phyloP scores from a whole-genome alignment of 2,329 filamentous ascomycete species.

The Arthroderma sp. region DNA sequence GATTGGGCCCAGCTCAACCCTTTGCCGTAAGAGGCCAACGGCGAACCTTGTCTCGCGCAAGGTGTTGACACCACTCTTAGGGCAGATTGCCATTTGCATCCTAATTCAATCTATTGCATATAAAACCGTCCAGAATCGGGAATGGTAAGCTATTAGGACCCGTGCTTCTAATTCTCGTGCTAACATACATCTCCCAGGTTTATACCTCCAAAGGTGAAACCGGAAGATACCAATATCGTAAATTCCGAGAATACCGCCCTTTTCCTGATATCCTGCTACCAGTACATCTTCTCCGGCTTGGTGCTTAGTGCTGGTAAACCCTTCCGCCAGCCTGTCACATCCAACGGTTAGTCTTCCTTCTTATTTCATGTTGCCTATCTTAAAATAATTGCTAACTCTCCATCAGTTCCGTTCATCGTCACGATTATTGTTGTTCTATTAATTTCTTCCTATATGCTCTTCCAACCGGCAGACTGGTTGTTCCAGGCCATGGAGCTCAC shows the following conservation, averaged over 20 bases:
- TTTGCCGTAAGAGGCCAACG: conserved; percentile 76
- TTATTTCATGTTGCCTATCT: not conserved
- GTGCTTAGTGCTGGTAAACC: conserved; percentile 84
- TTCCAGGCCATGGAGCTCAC: conserved; percentile 74
- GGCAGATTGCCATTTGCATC: conserved; percentile 74
- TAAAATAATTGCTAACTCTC: conserved; percentile 12
- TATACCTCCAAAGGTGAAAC: conserved; percentile 62
- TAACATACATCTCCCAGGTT: conserved; percentile 39
- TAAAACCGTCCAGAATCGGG: conserved; percentile 59
- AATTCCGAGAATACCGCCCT: conserved; percentile 91
- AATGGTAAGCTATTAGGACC: conserved; percentile 47
- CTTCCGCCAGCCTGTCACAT: conserved; percentile 65
- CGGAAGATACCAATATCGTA: conserved; percentile 67
- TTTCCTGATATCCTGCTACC: conserved; percentile 82
- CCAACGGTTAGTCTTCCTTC: conserved; percentile 53
- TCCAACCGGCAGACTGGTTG: conserved; percentile 58
- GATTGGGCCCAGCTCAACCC: conserved; percentile 66
- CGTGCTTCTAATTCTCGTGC: not conserved
- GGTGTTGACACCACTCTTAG: conserved; percentile 75
- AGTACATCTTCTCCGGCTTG: conserved; percentile 83
- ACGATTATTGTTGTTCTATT: conserved; percentile 58
- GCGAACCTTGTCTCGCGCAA: conserved; percentile 87
- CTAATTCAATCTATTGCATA: conserved; percentile 63
- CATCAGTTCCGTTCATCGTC: conserved; percentile 63
- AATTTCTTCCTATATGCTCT: conserved; percentile 66